phyloP scores from a whole-genome alignment of 1,284 basidiomycete genomes.

The Apiotrichum mycotoxinovorans region DNA sequence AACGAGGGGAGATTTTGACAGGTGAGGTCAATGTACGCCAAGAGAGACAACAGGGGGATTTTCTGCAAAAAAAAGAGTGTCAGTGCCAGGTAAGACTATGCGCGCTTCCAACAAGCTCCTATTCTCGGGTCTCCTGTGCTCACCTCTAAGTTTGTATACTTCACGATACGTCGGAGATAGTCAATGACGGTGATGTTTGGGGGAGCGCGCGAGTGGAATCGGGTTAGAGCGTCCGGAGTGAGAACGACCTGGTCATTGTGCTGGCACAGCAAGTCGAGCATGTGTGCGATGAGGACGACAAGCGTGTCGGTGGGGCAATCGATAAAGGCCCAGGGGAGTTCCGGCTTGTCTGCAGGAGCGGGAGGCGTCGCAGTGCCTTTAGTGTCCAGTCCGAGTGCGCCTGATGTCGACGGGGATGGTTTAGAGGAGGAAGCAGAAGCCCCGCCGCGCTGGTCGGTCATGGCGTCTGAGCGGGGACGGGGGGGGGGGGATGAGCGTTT shows the following conservation, averaged over 20 bases:
- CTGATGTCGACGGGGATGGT: background rate
- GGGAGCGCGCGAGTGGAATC: conserved; percentile 86
- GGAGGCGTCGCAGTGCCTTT: background rate
- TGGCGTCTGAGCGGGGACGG: conserved; percentile 7
- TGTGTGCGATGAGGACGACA: conserved; percentile 83
- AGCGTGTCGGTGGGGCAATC: conserved; percentile 74
- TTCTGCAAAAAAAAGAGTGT: conserved; percentile 56
- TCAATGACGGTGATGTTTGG: conserved; percentile 80
- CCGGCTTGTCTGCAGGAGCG: conserved; percentile 11
- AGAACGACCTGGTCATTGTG: conserved; percentile 82
- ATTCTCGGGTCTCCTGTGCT: no score
- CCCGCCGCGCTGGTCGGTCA: conserved; percentile 15
- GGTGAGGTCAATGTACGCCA: conserved; percentile 93
- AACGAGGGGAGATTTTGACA: conserved; percentile 78
- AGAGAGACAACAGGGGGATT: conserved; percentile 78
- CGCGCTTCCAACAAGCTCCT: background rate
- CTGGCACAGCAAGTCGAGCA: conserved; percentile 83
- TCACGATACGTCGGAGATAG: conserved; percentile 84
- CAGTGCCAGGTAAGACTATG: background rate
- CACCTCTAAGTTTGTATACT: conserved; percentile 89
- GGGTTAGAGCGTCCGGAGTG: conserved; percentile 60
- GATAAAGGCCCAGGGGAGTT: conserved; percentile 51
- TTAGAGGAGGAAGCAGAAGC: background rate
- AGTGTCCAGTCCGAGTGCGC: background rate
- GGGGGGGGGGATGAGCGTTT: background rate